Base-by-base conservation (phyloP, 257 asterid species). In the Paulownia fortunei region DNA sequence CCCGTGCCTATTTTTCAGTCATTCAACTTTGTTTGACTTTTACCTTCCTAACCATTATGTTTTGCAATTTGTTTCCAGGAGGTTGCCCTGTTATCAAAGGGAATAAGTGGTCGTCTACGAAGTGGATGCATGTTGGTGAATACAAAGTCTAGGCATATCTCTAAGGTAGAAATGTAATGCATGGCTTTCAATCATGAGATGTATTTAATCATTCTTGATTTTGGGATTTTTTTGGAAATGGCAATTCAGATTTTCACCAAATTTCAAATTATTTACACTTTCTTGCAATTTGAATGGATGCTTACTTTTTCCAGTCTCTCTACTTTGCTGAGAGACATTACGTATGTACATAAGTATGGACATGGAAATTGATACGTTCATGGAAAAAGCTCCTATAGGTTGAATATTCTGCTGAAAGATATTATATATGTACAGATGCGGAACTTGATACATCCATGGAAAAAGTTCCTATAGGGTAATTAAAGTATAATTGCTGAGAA, bases 111-210 rank as follows among this genome's bases (percentile, higher is more conserved):
- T 86, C 92, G 26, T 86, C 92, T 46, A 88, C 92, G 3, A 88
- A 88, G 83, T 88, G 92, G 92, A 79, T 88, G 86, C 92, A 86
- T 79, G 88, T 86, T 79, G 88, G 87, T 49, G 92, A 88, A 84
- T 88, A 88, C 89, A 81, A 84, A 85, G 36, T 59, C 27, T 84
- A 80, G 80, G 42, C 56, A 27, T 69, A 54, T 39, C 65, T 61
- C 11, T 74, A 26, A 65, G 74, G 49, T 68, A 65, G 15, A 80
- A 64, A 12, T 56, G 11, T 71, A 39, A 36, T 18, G 51, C 58
- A 77, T 24, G 15, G 27, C 56, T 42, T 60, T 52, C 12, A 27
- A 19, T 34, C 11, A 58, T 73, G 52, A 65, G 30, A 34, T 9
- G 44, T 44, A 51, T 39, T 27, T 54, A 10, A 34, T 19, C 32